Conservation (phyloP, 176 grass and related monocot species). For the Dactylis glomerata region DNA sequence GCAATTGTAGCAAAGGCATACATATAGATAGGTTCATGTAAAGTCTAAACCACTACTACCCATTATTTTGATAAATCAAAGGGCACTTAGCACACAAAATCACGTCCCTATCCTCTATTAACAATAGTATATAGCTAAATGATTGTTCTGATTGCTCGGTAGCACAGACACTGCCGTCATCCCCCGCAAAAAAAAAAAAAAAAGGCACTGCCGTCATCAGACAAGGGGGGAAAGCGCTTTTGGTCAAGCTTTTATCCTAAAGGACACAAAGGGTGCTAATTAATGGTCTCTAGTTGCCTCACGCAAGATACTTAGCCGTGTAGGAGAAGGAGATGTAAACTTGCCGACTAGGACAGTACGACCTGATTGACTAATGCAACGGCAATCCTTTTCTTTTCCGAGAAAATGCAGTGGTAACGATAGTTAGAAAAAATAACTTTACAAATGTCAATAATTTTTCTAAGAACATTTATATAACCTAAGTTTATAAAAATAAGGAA, state of each 20-base stretch:
- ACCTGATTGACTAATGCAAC: conserved; percentile 10
- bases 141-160: conserved; percentile 27
- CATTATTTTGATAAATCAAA: conserved; percentile 21
- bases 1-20: conserved; percentile 32
- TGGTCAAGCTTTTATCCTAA: neutral
- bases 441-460: neutral
- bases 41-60: conserved; percentile 42
- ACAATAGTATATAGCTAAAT: conserved; percentile 49
- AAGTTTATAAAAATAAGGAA: neutral
- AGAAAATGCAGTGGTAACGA: neutral
- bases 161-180: conserved; percentile 31
- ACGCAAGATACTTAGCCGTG: conserved; percentile 43
- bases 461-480: neutral
- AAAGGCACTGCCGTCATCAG: conserved; percentile 29
- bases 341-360: conserved; percentile 39
- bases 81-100: conserved; percentile 46
- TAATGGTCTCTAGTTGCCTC: conserved; percentile 42
- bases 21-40: conserved; percentile 22
- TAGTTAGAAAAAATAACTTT: neutral
- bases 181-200: no score
- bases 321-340: conserved; percentile 35
- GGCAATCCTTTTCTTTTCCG: neutral
- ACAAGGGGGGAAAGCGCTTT: conserved; percentile 23
- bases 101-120: conserved; percentile 44
- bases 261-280: conserved; percentile 9